Evolutionary conservation across 768 basidiomycete genomes (phyloP), one percentile per base, ranked within the genome.

Genomic region (Collybiopsis confluens): DNA sequence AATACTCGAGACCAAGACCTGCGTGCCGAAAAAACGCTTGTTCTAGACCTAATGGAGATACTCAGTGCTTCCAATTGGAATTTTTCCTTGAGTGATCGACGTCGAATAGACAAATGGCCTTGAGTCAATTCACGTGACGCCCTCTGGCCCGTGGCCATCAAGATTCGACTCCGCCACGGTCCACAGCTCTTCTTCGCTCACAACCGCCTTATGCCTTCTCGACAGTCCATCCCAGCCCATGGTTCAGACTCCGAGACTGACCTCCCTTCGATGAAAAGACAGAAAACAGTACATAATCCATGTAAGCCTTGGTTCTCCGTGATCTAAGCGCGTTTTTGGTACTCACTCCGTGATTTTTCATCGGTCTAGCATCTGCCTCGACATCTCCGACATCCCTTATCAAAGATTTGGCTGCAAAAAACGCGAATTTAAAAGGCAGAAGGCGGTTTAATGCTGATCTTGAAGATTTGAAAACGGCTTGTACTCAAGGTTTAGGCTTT

Each of bases 391-490:
- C 35, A 15, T 35, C 46, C 23, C 18, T 15, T 33, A 27, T 23
- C 18, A 37, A 35, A 35, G 38, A 33, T 35, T 42, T 54, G 11
- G 47, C 56, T 18, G 56, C 60, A 27, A 75, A 69, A 63, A 77
- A 80, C 58, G 64, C 65, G 6, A 68, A 73, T 44, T 65, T 83
- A 61, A 84, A 80, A 62, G 84, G 83, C 6, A 71, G 83, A 27
- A 79, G 72, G 60, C 72, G 79, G 50, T 85, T 82, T 62, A 70
- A 66, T 9, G 81, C 81, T 28, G 84, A 86, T 67, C 69, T 84
- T n/a, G 59, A 64, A 2, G 78, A 80, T 56, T 55, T 83, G 47
- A 68, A 70, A 50, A 67, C 68, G 10, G 69, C 70, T 28, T 71
- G 67, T 48, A 60, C 61, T 18, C 59, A 58, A 21, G 74, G 76